Evolutionary conservation across 805 yeast species (phyloP), one percentile per base, ranked within the genome.

Genomic region (Torulaspora maleeae): DNA sequence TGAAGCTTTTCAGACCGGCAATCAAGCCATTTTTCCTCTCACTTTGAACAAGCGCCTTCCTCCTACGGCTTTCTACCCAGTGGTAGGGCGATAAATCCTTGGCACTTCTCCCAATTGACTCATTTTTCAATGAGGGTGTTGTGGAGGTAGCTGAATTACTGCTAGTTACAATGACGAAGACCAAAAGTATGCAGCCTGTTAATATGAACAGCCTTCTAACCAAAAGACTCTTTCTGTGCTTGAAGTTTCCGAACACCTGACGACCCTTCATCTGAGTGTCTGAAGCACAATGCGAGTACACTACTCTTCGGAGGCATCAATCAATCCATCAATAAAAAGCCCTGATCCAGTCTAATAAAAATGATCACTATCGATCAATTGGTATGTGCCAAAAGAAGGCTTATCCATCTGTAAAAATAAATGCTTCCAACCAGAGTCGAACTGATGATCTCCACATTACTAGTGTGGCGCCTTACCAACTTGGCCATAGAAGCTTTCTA

Each of bases 381-480:
- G 36, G 22, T 33, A 32, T 15, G 37, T 19, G 20, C 20, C 20
- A 19, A 19, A 19, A 19, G 20, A 19, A 3, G 20, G 20, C 20
- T 19, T 19, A 19, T 3, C 20, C 13, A 19, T 13, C 13, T 24
- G 13, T 3, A 42, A 41, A 41, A 41, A 41, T 19, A 35, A 19
- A 33, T 77, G 82, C 82, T 79, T 73, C 78, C 78, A 78, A 76
- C 78, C 83, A 77, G 83, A 78, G 70, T 79, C 74, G 83, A 79
- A 78, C 83, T 78, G 83, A 81, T 79, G 86, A 80, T 82, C 86
- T 80, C 80, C 79, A 81, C 86, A 82, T 82, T 81, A 82, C 86
- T 80, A 81, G 86, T 81, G 86, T 82, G 80, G 80, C 86, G 86
- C 87, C 84, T 82, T 80, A 81, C 86, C 86, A 79, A 72, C 77